Conservation (phyloP, 2,329 filamentous ascomycete genomes). For the Verticillium nubilum region DNA sequence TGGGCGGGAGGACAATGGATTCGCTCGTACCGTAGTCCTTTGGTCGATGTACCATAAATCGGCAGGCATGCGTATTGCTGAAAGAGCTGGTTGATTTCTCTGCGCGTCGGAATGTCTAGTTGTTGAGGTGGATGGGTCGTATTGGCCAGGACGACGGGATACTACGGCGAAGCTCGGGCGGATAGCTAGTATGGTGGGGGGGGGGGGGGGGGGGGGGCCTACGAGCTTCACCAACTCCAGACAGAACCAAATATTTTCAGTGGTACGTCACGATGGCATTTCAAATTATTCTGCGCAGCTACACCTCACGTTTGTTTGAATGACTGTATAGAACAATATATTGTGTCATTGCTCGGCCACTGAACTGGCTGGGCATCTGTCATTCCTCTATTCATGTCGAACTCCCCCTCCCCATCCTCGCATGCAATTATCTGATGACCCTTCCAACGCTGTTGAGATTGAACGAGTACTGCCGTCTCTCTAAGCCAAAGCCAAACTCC, state of each 20-base stretch:
- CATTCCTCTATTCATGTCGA: neutral
- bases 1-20: neutral
- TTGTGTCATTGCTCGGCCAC: neutral
- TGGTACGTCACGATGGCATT: no score
- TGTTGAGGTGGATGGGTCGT: neutral
- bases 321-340: no score
- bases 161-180: neutral
- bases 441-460: neutral
- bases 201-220: no score
- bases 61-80: neutral
- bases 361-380: neutral
- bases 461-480: neutral
- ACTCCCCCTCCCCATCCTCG: neutral
- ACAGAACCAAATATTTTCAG: neutral
- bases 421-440: neutral
- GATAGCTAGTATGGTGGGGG: neutral
- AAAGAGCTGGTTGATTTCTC: neutral
- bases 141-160: neutral
- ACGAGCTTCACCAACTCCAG: neutral
- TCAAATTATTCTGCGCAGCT: no score
- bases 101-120: neutral
- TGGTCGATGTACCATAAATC: neutral
- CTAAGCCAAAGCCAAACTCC: conserved; percentile 1
- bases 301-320: neutral
- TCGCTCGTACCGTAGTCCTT: neutral